These are phyloP conservation scores for Blastobotrys petasosporus DNA, from an alignment of 1,139 yeast species.

Conservation along the genomic window DNA sequence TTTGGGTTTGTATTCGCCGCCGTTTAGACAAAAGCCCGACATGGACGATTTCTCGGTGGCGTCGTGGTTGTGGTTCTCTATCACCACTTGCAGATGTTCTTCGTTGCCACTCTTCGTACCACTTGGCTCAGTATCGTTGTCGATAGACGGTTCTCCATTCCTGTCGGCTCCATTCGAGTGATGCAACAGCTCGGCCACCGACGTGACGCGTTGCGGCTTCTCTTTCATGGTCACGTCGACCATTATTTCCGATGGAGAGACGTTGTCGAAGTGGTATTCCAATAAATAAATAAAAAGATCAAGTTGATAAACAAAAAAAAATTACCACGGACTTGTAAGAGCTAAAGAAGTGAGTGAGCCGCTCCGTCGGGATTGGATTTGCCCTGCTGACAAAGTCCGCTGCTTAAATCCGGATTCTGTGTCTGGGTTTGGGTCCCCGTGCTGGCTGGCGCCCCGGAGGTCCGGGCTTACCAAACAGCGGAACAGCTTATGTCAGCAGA, in stretches of 20 bases:
- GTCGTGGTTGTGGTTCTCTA: neutral
- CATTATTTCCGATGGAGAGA: no score
- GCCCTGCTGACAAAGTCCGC: neutral
- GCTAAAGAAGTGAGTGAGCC: no score
- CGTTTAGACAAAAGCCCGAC: neutral
- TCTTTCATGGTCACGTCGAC: neutral
- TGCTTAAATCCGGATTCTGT: conserved; percentile 1
- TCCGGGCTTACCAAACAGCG: no score
- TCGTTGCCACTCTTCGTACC: no score
- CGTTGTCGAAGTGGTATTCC: no score
- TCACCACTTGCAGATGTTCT: neutral
- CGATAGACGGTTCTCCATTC: neutral
- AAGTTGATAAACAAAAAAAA: no score
- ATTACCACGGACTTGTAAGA: no score
- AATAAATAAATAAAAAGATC: no score
- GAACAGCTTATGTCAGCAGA: no score
- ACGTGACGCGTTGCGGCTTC: conserved; percentile 1
- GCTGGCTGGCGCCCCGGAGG: no score
- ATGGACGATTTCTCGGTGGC: no score
- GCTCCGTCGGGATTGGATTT: neutral
- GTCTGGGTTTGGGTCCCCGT: no score
- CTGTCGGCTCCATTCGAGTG: neutral
- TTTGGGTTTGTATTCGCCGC: conserved; percentile 3
- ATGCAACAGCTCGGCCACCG: conserved; percentile 10
- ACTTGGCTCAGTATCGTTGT: neutral